phyloP scores from a whole-genome alignment of 2,329 filamentous ascomycete species.

The Neospermospora avenae region DNA sequence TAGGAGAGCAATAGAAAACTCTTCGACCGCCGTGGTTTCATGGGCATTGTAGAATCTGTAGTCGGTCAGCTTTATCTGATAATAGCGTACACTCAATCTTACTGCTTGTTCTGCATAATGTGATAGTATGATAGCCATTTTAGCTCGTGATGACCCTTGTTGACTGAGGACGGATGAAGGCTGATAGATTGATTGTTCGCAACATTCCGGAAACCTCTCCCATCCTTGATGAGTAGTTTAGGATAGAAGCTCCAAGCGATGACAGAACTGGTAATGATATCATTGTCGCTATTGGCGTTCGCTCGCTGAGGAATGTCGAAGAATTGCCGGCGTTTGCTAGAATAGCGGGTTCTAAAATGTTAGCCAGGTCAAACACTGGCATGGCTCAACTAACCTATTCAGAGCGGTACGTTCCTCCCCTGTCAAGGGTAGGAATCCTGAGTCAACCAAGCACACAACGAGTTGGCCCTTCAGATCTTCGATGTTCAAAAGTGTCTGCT shows the following conservation, averaged over 20 bases:
- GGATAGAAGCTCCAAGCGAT: conserved; percentile 96
- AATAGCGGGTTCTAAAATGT: conserved; percentile 52
- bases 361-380: conserved; percentile 35
- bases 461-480: conserved; percentile 95
- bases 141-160: conserved; percentile 65
- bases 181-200: conserved; percentile 89
- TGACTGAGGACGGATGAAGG: conserved; percentile 84
- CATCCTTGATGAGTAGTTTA: conserved; percentile 80
- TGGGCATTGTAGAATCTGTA: conserved; percentile 81
- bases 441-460: conserved; percentile 78
- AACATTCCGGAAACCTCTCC: conserved; percentile 85
- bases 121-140: conserved; percentile 94
- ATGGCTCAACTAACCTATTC: conserved; percentile 43
- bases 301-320: conserved; percentile 77
- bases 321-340: conserved; percentile 64
- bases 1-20: conserved; percentile 78
- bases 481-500: conserved; percentile 86
- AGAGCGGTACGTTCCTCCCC: conserved; percentile 68
- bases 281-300: conserved; percentile 74
- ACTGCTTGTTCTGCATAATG: conserved; percentile 89
- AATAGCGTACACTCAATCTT: conserved; percentile 37
- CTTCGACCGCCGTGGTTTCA: conserved; percentile 76
- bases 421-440: conserved; percentile 75
- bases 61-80: conserved; percentile 23
- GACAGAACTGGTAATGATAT: conserved; percentile 73